Evolutionary conservation across 345 rosid genomes (phyloP), one percentile per base, ranked within the genome.

Genomic region (Lagerstroemia speciosa): DNA sequence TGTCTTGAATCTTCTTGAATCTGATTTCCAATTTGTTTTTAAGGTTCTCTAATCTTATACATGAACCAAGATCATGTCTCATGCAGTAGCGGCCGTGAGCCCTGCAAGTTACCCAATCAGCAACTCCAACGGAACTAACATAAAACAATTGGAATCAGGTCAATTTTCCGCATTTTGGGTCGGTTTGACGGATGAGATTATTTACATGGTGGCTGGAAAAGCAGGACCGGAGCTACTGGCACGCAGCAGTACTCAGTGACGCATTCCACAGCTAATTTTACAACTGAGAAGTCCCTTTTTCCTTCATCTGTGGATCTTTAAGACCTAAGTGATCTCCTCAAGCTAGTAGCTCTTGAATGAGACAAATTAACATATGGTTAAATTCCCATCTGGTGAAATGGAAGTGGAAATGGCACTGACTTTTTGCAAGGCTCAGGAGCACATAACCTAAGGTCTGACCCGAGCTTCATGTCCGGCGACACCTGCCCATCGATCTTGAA

Each of bases 231-330:
- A 30, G 65, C 26, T 63, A 7, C 11, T 63, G 66, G 66, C 17
- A 34, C 3, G 57, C 8, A 20, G 24, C 16, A 0, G 3, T 27
- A 1, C 8, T 0, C n/a, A 52, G 24, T 20, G 57, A 52, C 57
- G 26, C 3, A 3, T n/a, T n/a, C n/a, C n/a, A 22, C 57, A 52
- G 57, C 57, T 52, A 52, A 52, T 17, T 27, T 63, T 33, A 63
- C 66, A 63, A 33, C 41, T 63, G 24, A 63, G 37, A 34, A 63
- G 66, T 63, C 66, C 66, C 66, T 63, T 63, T 63, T 38, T 32
- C 40, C 66, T 63, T 63, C 66, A 19, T 2, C 5, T 52, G 7
- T 8, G 57, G 27, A 63, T 63, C 66, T 63, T 63, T 63, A 24
- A n/a, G 41, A 63, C 66, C 34, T 19, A 63, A 63, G 66, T 20